phyloP scores from a whole-genome alignment of 371 early-diverging fungal genomes.

The Apophysomyces sp. region DNA sequence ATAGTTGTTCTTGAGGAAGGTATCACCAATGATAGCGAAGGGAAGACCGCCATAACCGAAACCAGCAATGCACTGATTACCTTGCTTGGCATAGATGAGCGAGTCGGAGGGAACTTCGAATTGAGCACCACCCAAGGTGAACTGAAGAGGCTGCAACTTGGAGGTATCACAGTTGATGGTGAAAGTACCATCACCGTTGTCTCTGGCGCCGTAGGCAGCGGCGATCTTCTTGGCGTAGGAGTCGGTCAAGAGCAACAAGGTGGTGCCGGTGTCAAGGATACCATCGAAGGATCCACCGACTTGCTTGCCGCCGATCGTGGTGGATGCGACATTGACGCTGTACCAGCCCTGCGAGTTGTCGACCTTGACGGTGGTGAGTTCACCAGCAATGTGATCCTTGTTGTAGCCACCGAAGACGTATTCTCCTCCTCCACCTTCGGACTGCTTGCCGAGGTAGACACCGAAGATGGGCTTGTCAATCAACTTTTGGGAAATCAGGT shows the following conservation, averaged over 20 bases:
- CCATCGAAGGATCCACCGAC: conserved; percentile 9
- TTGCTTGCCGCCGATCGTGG: neutral
- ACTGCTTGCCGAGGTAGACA: conserved; percentile 42
- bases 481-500: conserved; percentile 40
- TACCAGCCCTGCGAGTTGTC: conserved; percentile 22
- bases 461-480: conserved; percentile 38
- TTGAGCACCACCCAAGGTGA: conserved; percentile 17
- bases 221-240: conserved; percentile 15
- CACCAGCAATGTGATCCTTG: conserved; percentile 29
- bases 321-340: conserved; percentile 1
- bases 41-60: conserved; percentile 26
- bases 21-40: conserved; percentile 36
- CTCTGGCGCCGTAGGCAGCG: conserved; percentile 13
- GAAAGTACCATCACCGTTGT: conserved; percentile 27
- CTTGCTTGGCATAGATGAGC: conserved; percentile 17
- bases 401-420: conserved; percentile 48
- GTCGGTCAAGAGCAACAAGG: conserved; percentile 21
- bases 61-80: conserved; percentile 20
- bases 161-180: conserved; percentile 26
- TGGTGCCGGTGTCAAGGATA: conserved; percentile 33
- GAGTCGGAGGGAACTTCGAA: conserved; percentile 23
- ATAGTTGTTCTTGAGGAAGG: conserved; percentile 52
- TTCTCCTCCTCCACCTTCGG: conserved; percentile 48
- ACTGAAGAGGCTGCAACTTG: conserved; percentile 15
- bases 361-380: conserved; percentile 40